Base-by-base conservation (phyloP, 2,329 filamentous ascomycete species). In the Pseudonectria foliicola region DNA sequence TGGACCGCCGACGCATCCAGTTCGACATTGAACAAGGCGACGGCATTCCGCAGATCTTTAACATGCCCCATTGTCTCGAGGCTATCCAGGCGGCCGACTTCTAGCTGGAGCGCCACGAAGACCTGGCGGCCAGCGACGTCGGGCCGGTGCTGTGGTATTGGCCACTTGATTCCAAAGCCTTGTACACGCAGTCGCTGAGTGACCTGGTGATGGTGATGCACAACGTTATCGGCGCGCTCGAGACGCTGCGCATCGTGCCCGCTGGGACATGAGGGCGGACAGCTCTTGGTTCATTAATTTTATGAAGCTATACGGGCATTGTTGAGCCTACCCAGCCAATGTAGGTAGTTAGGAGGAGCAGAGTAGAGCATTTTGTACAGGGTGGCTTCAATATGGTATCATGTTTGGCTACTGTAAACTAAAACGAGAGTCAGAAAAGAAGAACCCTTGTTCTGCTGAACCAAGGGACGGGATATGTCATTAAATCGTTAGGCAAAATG, bases 1-100 rank as follows among this genome's bases (percentile, higher is more conserved):
- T 82, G 2, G 73, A 80, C 52, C 89, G 95, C 68, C 82, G 86
- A 44, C 77, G 82, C 54, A 90, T 95, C 55, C 84, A 89, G 39
- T 77, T 94, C 12, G 87, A 82, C 46, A 95, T 95, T 46, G 89
- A 95, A 70, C 80, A 86, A 59, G 89, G 89, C 54, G 81, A 95
- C 57, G 89, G 89, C 48, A 95, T 95, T 56, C 85, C 85, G 48
- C 93, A 95, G 67, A 95, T 95, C 87, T 84, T 89, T 62, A 84
- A 75, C 61, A 73, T 92, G 39, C 77, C 79, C 1, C 85, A 92
- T 43, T 88, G 80, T 29, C 56, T 94, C 13, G 68, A 71, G 14
- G 89, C 89, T 34, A 87, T 95, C 63, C 77, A 88, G 66, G 73
- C 76, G 15, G 87, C 85, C 7, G 89, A 89, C 7, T 95, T 95